Conservation (phyloP, 1,139 yeast species). For the Suhomyces maxii region DNA sequence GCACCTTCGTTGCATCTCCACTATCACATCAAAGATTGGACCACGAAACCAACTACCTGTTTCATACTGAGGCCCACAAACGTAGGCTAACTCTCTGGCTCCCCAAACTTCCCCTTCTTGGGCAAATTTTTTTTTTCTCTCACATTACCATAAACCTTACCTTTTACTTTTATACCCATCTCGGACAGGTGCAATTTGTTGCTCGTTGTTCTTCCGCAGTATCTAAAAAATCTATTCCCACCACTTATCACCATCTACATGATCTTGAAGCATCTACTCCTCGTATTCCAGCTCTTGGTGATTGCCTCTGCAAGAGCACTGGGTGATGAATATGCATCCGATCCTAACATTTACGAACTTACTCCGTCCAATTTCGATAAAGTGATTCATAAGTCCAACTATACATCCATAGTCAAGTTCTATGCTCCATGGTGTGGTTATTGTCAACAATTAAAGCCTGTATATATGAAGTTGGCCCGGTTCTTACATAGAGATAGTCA, state of each 20-base stretch:
- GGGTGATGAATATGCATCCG: slow-evolving; percentile 36
- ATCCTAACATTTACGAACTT: slow-evolving; percentile 57
- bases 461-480: slow-evolving; percentile 64
- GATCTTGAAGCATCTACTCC: slow-evolving; percentile 7
- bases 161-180: not conserved
- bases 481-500: slow-evolving; percentile 50
- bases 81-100: no score
- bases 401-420: slow-evolving; percentile 82
- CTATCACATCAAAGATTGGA: no score
- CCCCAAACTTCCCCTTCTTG: no score
- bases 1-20: no score
- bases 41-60: no score
- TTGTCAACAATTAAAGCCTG: slow-evolving; percentile 59
- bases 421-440: slow-evolving; percentile 98
- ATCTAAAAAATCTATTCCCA: not conserved
- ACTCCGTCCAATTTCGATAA: slow-evolving; percentile 59
- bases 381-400: slow-evolving; percentile 66
- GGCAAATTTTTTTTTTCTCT: no score
- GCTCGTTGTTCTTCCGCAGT: not conserved
- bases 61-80: no score
- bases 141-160: not conserved
- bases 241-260: not conserved
- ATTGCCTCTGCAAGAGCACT: slow-evolving; percentile 12
- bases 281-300: slow-evolving; percentile 7
- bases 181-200: no score